Base-by-base conservation (phyloP, 2,329 filamentous ascomycete species). In the Bipolaris sorokiniana region DNA sequence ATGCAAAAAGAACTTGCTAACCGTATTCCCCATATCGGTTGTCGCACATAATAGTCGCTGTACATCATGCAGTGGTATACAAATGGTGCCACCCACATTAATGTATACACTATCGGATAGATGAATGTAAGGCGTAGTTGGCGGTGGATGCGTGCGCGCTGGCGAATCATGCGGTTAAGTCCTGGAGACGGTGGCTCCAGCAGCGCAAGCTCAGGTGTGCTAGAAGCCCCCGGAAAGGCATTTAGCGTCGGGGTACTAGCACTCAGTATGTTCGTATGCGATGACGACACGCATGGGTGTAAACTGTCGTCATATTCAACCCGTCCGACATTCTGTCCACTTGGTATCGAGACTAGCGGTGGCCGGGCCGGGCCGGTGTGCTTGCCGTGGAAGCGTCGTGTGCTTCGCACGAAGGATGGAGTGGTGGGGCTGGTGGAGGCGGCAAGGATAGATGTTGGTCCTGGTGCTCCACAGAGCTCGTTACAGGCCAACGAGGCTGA, bases 91-190 rank as follows among this genome's bases (percentile, higher is more conserved):
- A 89, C 76, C 90, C 90, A 94, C 63, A 91, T 85, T 4, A 85
- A 74, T 18, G 90, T 81, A 74, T 94, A 93, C 3, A 90, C 83
- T 16, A 88, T 71, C 0, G 90, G 90, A 71, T 94, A 94, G 46
- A 92, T 86, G 75, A 93, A 91, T 16, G 92, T 81, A 28, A 89
- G 83, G 31, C 88, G 84, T 2, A 92, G 81, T 67, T 92, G 89
- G 9, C 87, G 84, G 42, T 84, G 83, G 56, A 90, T 87, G 56
- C 83, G 84, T 15, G 82, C 78, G 11, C 86, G 82, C 7, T 82
- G 65, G 7, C 58, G 56, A 1, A 41, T 45, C 7, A 68, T 47
- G 16, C 63, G 63, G 28, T 56, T 49, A 28, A 65, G 54, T 23
- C 55, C 44, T 45, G 48, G 54, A 31, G 57, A 36, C 28, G 7